Evolutionary conservation across 2,329 filamentous ascomycete genomes (phyloP), one percentile per base, ranked within the genome.

Genomic region (Alternaria sp.): DNA sequence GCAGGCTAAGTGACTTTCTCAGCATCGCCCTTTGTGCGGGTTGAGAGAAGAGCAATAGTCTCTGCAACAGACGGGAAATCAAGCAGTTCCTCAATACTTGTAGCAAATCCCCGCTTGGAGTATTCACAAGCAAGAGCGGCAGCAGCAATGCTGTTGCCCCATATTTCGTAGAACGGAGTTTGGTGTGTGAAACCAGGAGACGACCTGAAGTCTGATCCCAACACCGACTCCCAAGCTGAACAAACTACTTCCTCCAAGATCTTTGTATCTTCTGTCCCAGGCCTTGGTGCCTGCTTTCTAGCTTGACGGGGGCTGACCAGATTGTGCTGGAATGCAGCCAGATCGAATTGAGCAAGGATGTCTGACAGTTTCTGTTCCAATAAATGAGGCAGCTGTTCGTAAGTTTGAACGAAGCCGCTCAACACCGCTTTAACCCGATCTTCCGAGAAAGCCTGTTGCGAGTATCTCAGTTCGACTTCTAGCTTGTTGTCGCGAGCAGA

Each of bases 391-490:
- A 60, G 50, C 21, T 47, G 50, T 19, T 49, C 40, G 13, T 54
- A 60, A 11, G 43, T 44, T 8, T 26, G 17, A 12, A 43, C 23
- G 21, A 60, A 54, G 9, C 15, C 36, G 1, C 46, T 51, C 21
- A 55, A 15, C 8, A 60, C 50, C 2, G 28, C 13, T 28, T 43
- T 54, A 7, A 55, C 40, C 57, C 49, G 54, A 6, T 44, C 43
- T 23, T 47, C 43, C 3, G 28, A 19, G 28, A 60, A 47, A 15
- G 57, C 43, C 5, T 47, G 15, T 7, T 40, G 28, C 19, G 57
- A 60, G 19, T 55, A 60, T 10, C 57, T 47, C 28, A 60, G 19
- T 40, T 60, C 57, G 21, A 60, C 43, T 13, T 60, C 57, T 11
- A 60, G 26, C 15, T 36, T 44, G 4, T 47, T 23, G 19, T 17